Percentiles rank a stretch among this genome's conserved stretches.
phyloP scores from a whole-genome alignment of 2,329 filamentous ascomycete species.

The Fusarium begoniae region DNA sequence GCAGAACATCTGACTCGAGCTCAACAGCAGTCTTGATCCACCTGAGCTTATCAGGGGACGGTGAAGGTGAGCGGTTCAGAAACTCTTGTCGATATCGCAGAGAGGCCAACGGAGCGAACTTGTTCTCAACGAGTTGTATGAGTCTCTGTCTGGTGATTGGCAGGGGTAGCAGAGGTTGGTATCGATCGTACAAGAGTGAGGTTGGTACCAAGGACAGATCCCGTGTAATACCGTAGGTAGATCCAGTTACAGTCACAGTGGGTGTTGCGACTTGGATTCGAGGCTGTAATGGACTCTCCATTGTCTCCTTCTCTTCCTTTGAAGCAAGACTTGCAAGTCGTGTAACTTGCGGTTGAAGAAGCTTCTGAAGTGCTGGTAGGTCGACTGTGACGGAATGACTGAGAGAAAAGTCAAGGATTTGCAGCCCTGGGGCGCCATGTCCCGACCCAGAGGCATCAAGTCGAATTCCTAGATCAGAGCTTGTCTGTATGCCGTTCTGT shows the following conservation, averaged over 20 bases:
- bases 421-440: conserved; percentile 15
- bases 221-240: conserved; percentile 51
- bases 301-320: conserved; percentile 18
- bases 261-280: conserved; percentile 42
- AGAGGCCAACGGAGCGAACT: conserved; percentile 50
- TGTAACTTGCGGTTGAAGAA: conserved; percentile 40
- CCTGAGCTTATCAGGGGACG: conserved; percentile 22
- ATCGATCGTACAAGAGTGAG: conserved; percentile 49
- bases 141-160: conserved; percentile 49
- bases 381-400: conserved; percentile 51
- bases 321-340: conserved; percentile 36
- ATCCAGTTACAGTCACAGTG: conserved; percentile 51
- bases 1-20: conserved; percentile 48
- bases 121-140: conserved; percentile 50
- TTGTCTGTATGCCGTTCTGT: conserved; percentile 39
- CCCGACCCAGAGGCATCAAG: conserved; percentile 44
- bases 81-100: conserved; percentile 54
- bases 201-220: conserved; percentile 44
- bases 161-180: conserved; percentile 51
- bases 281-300: conserved; percentile 13
- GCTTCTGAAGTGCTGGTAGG: conserved; percentile 45
- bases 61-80: conserved; percentile 30
- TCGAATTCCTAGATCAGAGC: conserved; percentile 52
- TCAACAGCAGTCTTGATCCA: conserved; percentile 41
- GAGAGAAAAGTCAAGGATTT: conserved; percentile 52